Evolutionary conservation across 208 protist species (phyloP).

Genomic region (Naegleria lovaniensis): DNA sequence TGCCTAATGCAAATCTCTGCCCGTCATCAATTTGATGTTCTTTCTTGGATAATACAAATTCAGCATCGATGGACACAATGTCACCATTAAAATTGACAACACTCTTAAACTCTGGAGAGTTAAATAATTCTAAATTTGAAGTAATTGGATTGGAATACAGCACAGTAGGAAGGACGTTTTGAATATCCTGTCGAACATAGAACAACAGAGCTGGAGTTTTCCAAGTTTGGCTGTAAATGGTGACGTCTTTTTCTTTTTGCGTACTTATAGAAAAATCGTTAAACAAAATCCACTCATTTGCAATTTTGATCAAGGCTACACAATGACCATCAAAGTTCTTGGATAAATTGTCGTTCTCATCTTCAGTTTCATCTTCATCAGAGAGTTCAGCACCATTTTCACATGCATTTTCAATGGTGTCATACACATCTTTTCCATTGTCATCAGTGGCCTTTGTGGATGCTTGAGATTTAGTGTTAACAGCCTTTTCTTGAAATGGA

Average conservation of each 20-base stretch:
- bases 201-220: slow-evolving; percentile 1
- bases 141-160: background rate
- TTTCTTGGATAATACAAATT: background rate
- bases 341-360: background rate
- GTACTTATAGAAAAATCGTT: background rate
- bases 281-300: background rate
- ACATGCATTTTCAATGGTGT: background rate
- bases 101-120: background rate
- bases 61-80: slow-evolving; percentile 2
- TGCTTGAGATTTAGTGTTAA: background rate
- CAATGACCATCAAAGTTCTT: background rate
- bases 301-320: background rate
- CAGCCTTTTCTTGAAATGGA: background rate
- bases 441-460: background rate
- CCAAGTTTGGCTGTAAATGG: background rate
- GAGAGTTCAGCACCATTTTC: background rate
- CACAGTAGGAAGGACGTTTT: background rate
- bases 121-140: background rate
- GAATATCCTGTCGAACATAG: background rate
- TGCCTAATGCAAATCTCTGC: background rate
- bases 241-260: background rate
- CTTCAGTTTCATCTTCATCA: background rate
- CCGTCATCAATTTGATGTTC: background rate
- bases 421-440: background rate
- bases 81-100: background rate